phyloP scores from a whole-genome alignment of 1,284 basidiomycete species.

The Cronartium ribicola region DNA sequence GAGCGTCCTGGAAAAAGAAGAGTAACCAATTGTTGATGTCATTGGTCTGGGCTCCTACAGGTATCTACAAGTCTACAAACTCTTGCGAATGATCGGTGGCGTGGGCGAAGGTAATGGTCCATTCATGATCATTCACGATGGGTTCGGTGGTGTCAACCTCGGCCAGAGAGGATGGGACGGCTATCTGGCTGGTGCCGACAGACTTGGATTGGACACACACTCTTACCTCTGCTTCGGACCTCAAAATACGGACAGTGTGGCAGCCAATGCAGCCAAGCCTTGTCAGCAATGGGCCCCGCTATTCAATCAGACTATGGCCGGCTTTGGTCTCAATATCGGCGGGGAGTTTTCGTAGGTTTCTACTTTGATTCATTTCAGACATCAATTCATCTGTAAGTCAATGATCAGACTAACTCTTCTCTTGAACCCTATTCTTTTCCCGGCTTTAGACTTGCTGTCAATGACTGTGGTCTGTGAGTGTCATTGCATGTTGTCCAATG shows the following conservation, averaged over 20 bases:
- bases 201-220: constrained; percentile 68
- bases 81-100: constrained; percentile 72
- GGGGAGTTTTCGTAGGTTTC: constrained; percentile 49
- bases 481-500: not conserved
- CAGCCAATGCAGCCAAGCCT: constrained; percentile 44
- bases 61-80: constrained; percentile 71
- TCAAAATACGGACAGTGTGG: constrained; percentile 44
- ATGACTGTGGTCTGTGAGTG: constrained; percentile 41
- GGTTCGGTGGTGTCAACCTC: constrained; percentile 58
- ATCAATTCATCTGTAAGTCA: too few species aligned
- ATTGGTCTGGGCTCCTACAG: constrained; percentile 50
- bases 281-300: constrained; percentile 47
- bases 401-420: not conserved
- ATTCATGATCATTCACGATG: constrained; percentile 71
- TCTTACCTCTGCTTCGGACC: constrained; percentile 51
- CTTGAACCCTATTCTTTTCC: not conserved
- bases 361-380: not conserved
- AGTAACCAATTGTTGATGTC: not conserved
- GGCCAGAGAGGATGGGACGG: constrained; percentile 66
- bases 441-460: constrained; percentile 26
- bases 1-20: not conserved
- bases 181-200: constrained; percentile 61
- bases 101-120: constrained; percentile 74
- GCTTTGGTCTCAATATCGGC: constrained; percentile 50
- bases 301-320: constrained; percentile 45